Evolutionary conservation across 2,329 filamentous ascomycete species (phyloP), one percentile per base, ranked within the genome.

Genomic region (Hymenoscyphus albidus): DNA sequence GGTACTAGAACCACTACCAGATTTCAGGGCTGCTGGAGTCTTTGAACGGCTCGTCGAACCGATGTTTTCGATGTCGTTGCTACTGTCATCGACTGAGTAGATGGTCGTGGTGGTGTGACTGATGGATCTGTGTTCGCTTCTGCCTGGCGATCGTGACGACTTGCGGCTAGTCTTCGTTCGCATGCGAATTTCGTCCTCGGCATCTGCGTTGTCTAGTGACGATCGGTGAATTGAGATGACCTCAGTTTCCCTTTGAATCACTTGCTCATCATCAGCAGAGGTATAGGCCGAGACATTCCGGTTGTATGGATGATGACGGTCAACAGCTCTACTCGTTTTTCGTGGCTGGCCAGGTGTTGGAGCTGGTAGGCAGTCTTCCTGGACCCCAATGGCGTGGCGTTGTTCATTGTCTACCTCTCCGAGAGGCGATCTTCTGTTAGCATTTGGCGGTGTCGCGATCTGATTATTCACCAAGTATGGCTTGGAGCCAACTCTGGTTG

Each of bases 291-390:
- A 83, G 6, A 81, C 77, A 31, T 82, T 83, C 64, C 88, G 83
- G 61, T 86, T 79, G 77, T 93, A 91, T 12, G 89, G 87, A 76
- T 93, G 86, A 70, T 92, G 89, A 32, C 89, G 86, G 51, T 76
- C 74, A 72, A 93, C 92, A 65, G 87, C 84, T 64, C 92, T 88
- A 69, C 88, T 89, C 16, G 90, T 90, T 82, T 99, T 98, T 67
- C 95, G 88, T 35, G 95, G 95, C 76, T 99, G 95, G 2, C 95
- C 95, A 0, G 95, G 95, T 4, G 95, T 99, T 2, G 95, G 95
- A 0, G 93, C 94, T 2, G 95, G 95, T 5, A 99, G 85, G 72
- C 96, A 96, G 75, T 97, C 93, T 69, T 97, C 93, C 74, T 91
- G 86, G n/a, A 87, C 83, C 59, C 85, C 84, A 69, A 85, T 82